Percentiles rank a stretch among this genome's conserved stretches.
phyloP scores from a whole-genome alignment of 495 filamentous ascomycete genomes.

The Penicillium fimorum region DNA sequence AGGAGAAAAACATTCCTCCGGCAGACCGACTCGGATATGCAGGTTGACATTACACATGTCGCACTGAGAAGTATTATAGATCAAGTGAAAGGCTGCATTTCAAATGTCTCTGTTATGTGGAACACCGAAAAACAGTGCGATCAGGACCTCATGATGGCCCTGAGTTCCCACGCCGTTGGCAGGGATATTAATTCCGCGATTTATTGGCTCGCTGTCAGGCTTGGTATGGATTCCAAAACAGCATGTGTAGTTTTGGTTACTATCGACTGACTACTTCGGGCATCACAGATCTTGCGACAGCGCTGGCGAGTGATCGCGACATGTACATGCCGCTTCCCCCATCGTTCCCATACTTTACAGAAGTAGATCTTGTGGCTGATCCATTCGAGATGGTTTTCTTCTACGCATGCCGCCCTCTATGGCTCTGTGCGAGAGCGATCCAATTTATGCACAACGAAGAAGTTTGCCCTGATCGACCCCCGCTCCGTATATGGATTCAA shows the following conservation, averaged over 20 bases:
- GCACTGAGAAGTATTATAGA: constrained; percentile 18
- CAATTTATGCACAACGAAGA: constrained; percentile 26
- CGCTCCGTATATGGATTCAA: constrained; percentile 26
- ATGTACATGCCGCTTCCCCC: constrained; percentile 26
- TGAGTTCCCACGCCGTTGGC: constrained; percentile 19
- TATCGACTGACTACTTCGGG: neutral
- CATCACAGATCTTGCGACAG: constrained; percentile 27
- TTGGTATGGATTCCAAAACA: constrained; percentile 24
- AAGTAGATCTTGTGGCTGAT: constrained; percentile 15
- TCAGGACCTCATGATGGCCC: constrained; percentile 9
- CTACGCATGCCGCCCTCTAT: constrained; percentile 30
- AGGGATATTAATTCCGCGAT: constrained; percentile 26
- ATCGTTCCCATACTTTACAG: constrained; percentile 16
- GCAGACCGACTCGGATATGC: neutral
- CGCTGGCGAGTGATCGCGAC: constrained; percentile 28
- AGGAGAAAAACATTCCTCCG: neutral
- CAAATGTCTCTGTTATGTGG: constrained; percentile 23
- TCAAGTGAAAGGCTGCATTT: constrained; percentile 14
- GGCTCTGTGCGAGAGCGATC: constrained; percentile 31
- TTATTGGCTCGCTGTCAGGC: constrained; percentile 39
- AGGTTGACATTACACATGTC: constrained; percentile 10
- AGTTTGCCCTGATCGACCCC: constrained; percentile 11
- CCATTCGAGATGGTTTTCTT: constrained; percentile 25
- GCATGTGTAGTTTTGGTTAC: neutral
- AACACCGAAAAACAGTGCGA: constrained; percentile 3